Evolutionary conservation across 495 filamentous ascomycete species (phyloP), one percentile per base, ranked within the genome.

Genomic region (Penicillium salamii): DNA sequence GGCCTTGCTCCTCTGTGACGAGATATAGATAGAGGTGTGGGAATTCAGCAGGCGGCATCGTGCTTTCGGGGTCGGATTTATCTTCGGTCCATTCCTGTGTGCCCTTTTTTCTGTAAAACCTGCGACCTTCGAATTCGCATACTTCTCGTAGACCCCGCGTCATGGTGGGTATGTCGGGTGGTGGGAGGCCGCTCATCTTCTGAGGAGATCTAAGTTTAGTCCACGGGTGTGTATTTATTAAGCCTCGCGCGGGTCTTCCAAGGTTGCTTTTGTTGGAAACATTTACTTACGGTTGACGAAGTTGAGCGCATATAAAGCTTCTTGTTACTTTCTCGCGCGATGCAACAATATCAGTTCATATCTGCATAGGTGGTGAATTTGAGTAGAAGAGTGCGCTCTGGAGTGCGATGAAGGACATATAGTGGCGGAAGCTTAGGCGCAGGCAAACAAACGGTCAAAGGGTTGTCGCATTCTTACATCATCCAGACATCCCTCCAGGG

Each of bases 1-100:
- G 38, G 7, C 21, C 36, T 48, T 62, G 55, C 23, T 26, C 38
- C 7, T 59, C 18, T n/a, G 46, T 43, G 12, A 62, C 35, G 12
- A 65, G 56, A 7, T 50, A 62, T 36, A 62, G 48, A 17, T 54
- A 54, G n/a, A 62, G 46, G 23, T 43, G 20, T 2, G 13, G 18
- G 34, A 36, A 24, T 24, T 24, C 38, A 31, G 17, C 5, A 0
- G 20, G 15, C 34, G 49, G 19, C 14, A 17, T 17, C 2, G 21
- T 3, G 3, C 28, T 18, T 8, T 42, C 42, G 0, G 20, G 21
- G 7, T 20, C 29, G 5, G 43, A 32, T 9, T 17, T 18, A 32
- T 52, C 31, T 28, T 52, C 41, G 7, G 12, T 49, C 53, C 53
- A 59, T 18, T 43, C 13, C 9, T 49, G 29, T 17, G 39, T n/a